These are phyloP conservation scores for Aspergillus fumigatiaffinis DNA, from an alignment of 2,329 filamentous ascomycete genomes.

Conservation along the genomic window DNA sequence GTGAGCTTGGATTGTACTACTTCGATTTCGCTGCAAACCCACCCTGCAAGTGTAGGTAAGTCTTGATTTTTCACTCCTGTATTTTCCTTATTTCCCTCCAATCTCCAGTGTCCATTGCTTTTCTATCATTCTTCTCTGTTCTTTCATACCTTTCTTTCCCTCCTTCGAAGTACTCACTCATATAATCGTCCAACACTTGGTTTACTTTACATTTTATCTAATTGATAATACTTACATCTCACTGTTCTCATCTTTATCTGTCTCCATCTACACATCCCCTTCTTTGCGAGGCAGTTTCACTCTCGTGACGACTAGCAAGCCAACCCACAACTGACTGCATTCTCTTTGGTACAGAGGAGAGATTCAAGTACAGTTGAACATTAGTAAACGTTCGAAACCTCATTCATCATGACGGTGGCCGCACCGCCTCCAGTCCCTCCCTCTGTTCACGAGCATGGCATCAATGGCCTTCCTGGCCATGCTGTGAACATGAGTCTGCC, in stretches of 20 bases:
- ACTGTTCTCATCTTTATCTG: background rate
- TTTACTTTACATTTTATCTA: constrained; percentile 3
- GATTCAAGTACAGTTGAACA: background rate
- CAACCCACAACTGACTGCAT: background rate
- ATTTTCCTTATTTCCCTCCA: background rate
- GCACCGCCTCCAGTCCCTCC: constrained; percentile 32
- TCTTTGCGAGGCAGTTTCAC: background rate
- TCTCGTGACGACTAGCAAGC: background rate
- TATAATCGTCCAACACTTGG: background rate
- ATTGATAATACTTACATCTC: constrained; percentile 5
- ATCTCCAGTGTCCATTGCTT: background rate
- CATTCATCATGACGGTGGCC: constrained; percentile 32
- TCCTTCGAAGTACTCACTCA: background rate
- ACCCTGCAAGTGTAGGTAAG: background rate
- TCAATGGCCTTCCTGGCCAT: constrained; percentile 22
- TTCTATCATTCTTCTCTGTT: background rate
- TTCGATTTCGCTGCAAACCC: background rate
- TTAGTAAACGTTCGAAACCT: background rate
- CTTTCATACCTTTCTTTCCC: background rate
- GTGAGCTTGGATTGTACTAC: constrained; percentile 4
- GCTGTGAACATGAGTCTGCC: constrained; percentile 31
- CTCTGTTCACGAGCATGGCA: constrained; percentile 27
- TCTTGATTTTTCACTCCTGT: background rate
- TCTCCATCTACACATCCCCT: background rate
- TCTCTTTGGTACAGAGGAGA: background rate